Evolutionary conservation across 23 red algal genomes (phyloP).

Genomic region (Gracilaria vermiculophylla): DNA sequence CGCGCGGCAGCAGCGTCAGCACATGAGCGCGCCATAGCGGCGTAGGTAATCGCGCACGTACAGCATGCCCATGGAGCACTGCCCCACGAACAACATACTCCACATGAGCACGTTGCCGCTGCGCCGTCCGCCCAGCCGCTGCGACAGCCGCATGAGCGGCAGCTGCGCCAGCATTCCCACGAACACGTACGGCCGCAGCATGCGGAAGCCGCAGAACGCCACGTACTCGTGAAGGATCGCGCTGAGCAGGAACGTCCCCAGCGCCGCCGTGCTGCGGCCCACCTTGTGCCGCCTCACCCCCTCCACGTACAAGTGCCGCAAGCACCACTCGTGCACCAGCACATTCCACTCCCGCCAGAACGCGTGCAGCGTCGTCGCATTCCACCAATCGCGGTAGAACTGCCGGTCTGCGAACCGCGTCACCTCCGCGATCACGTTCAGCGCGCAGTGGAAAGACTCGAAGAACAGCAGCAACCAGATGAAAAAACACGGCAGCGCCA

Average conservation of each 20-base stretch:
- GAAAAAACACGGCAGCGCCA: slow-evolving; percentile 85
- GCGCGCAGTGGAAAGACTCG: slow-evolving; percentile 87
- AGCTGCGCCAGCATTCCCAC: slow-evolving; percentile 87
- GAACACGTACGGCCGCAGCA: slow-evolving; percentile 82
- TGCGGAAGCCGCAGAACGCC: slow-evolving; percentile 72
- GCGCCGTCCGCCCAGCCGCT: slow-evolving; percentile 45
- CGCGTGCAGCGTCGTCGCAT: slow-evolving; percentile 82
- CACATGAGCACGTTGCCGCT: slow-evolving; percentile 91
- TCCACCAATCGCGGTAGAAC: slow-evolving; percentile 98
- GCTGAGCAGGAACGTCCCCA: slow-evolving; percentile 84
- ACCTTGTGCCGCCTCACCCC: slow-evolving; percentile 49
- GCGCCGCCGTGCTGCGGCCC: slow-evolving; percentile 48
- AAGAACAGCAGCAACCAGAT: slow-evolving; percentile 88
- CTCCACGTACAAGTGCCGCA: slow-evolving; percentile 92
- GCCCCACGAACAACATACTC: slow-evolving; percentile 87
- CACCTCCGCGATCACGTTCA: slow-evolving; percentile 83
- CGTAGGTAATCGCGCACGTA: slow-evolving; percentile 81
- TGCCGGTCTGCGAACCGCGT: slow-evolving; percentile 86
- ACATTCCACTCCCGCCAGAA: slow-evolving; percentile 95
- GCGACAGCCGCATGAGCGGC: slow-evolving; percentile 77
- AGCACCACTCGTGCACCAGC: slow-evolving; percentile 89
- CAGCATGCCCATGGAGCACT: slow-evolving; percentile 68
- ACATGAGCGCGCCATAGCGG: slow-evolving; percentile 27
- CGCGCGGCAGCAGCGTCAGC: too few relatives aligned
- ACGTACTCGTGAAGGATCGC: slow-evolving; percentile 89